phyloP scores from a whole-genome alignment of 441 rosid species.

The Aleurites moluccanus region DNA sequence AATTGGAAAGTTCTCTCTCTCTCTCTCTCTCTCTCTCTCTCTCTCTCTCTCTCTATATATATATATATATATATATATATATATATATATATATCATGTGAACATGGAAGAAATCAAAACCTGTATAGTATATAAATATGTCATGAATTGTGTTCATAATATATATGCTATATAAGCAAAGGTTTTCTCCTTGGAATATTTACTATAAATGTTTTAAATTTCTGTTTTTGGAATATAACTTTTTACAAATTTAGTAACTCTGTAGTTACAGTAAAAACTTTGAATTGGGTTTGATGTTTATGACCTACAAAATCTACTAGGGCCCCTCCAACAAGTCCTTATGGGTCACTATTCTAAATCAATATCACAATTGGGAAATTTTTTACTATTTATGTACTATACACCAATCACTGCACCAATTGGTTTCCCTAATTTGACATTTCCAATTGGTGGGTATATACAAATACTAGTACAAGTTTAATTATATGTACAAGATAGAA shows the following conservation, averaged over 20 bases:
- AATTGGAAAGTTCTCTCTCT: neutral
- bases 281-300: conserved; percentile 9
- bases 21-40: no score
- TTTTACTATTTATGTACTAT: no score
- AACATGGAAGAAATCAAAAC: neutral
- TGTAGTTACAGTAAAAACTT: conserved; percentile 10
- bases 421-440: no score
- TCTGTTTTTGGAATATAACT: conserved; percentile 21
- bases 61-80: neutral
- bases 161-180: neutral
- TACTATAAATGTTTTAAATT: conserved; percentile 12
- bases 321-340: conserved; percentile 9
- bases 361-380: neutral
- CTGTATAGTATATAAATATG: no score
- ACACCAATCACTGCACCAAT: no score
- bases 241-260: conserved; percentile 15
- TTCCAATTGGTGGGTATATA: no score
- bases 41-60: no score
- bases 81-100: neutral
- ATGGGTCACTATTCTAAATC: conserved; percentile 25
- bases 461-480: neutral
- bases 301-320: conserved; percentile 29
- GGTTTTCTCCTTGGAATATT: neutral
- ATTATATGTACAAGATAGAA: no score
- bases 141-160: neutral